A percentile compares a stretch with the other conserved stretches of the same genome.
These are phyloP conservation scores for Dipodascus albidus DNA, from an alignment of 805 yeast species.

Conservation along the genomic window DNA sequence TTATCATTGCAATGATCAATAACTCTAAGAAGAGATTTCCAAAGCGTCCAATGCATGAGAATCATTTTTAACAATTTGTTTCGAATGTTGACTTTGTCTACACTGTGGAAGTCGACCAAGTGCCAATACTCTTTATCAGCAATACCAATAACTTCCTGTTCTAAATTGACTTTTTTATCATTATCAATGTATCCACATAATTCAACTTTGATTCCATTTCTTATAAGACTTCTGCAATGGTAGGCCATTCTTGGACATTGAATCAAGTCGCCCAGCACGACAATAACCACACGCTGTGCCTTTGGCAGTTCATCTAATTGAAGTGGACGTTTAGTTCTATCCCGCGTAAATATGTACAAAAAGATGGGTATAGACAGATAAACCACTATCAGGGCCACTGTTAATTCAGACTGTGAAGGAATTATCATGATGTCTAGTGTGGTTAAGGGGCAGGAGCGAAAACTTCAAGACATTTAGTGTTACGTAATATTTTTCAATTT, in stretches of 20 bases:
- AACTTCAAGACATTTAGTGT: too few relatives aligned
- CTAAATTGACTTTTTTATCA: slow-evolving; percentile 30
- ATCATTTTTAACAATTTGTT: slow-evolving; percentile 28
- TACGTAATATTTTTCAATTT: too few relatives aligned
- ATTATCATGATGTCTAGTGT: not conserved
- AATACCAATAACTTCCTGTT: slow-evolving; percentile 15
- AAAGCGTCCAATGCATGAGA: slow-evolving; percentile 42
- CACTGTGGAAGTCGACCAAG: slow-evolving; percentile 20
- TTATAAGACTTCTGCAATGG: slow-evolving; percentile 73
- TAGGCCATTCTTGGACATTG: slow-evolving; percentile 92
- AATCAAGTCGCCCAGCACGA: slow-evolving; percentile 88
- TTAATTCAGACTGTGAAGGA: not conserved
- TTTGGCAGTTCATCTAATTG: slow-evolving; percentile 11
- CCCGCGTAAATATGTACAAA: not conserved
- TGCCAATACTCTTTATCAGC: slow-evolving; percentile 16
- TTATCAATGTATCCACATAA: slow-evolving; percentile 49
- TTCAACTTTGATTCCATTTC: slow-evolving; percentile 59
- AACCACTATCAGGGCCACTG: not conserved
- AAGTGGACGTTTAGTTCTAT: not conserved
- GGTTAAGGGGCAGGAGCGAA: not conserved
- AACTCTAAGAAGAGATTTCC: slow-evolving; percentile 52
- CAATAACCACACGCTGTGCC: slow-evolving; percentile 50
- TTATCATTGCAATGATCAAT: slow-evolving; percentile 37
- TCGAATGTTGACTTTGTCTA: slow-evolving; percentile 18
- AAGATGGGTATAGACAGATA: not conserved